Percentiles rank a stretch among this genome's conserved stretches.
Evolutionary conservation across 352 stramenopile species (phyloP).

Genomic region (Phytophthora palmivora): DNA sequence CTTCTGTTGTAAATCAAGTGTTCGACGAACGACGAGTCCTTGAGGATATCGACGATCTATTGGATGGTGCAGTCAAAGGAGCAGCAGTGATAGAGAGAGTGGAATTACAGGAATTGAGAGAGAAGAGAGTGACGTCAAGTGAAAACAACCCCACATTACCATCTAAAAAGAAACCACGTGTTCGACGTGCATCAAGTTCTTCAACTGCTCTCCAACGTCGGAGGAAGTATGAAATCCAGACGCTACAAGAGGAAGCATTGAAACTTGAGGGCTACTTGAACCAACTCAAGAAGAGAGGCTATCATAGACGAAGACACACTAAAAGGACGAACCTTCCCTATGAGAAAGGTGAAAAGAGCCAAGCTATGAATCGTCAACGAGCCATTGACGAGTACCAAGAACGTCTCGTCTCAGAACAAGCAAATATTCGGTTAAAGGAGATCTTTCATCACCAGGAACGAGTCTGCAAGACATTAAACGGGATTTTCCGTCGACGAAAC

Average conservation of each 20-base stretch:
- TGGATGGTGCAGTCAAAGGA: constrained; percentile 1
- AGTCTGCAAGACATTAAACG: not conserved
- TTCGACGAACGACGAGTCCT: not conserved
- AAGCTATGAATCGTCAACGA: constrained; percentile 9
- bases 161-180: constrained; percentile 2
- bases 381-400: constrained; percentile 16
- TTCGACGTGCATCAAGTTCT: constrained; percentile 3
- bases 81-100: not conserved
- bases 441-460: constrained; percentile 20
- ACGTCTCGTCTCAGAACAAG: constrained; percentile 19
- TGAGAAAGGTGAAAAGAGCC: too few species aligned
- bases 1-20: too few species aligned
- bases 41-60: constrained; percentile 2
- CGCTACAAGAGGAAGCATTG: constrained; percentile 12
- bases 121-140: too few species aligned
- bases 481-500: constrained; percentile 8
- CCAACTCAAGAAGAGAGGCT: constrained; percentile 15
- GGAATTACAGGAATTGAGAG: too few species aligned
- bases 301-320: too few species aligned
- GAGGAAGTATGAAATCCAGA: constrained; percentile 20
- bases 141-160: too few species aligned
- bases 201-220: constrained; percentile 24
- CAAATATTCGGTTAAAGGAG: constrained; percentile 24
- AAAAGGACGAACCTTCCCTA: too few species aligned
- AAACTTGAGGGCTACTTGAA: constrained; percentile 20